A percentile compares a stretch with the other conserved stretches of the same genome.
phyloP scores from a whole-genome alignment of 2,329 filamentous ascomycete genomes.

The Diaporthe australafricana region DNA sequence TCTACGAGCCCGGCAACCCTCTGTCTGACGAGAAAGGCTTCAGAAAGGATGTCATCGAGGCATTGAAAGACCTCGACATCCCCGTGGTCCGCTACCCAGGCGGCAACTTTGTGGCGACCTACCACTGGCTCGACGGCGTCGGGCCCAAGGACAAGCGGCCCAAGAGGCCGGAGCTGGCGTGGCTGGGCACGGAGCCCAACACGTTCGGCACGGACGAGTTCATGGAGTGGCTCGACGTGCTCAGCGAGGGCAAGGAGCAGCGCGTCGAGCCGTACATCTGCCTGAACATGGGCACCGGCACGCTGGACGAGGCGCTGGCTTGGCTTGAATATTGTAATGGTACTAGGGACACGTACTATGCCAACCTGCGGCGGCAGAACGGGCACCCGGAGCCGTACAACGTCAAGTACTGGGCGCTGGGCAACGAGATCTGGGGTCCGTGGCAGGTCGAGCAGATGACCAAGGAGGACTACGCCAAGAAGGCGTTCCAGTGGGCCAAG shows the following conservation, averaged over 20 bases:
- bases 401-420: conserved; percentile 87
- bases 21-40: conserved; percentile 82
- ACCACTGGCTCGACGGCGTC: conserved; percentile 84
- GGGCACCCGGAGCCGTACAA: conserved; percentile 82
- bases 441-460: conserved; percentile 77
- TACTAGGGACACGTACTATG: conserved; percentile 81
- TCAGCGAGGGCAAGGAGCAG: conserved; percentile 69
- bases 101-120: conserved; percentile 87
- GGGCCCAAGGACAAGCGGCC: conserved; percentile 79
- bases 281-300: conserved; percentile 85
- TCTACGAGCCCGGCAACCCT: conserved; percentile 81
- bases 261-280: conserved; percentile 83
- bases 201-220: conserved; percentile 90
- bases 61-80: conserved; percentile 78
- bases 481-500: conserved; percentile 79
- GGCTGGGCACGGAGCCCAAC: conserved; percentile 82
- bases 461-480: conserved; percentile 76
- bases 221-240: conserved; percentile 80
- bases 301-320: conserved; percentile 66
- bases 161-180: conserved; percentile 77
- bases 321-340: conserved; percentile 93
- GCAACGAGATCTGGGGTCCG: conserved; percentile 78
- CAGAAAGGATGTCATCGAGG: conserved; percentile 81
- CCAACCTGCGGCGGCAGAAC: conserved; percentile 81
- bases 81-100: conserved; percentile 86